Conservation (phyloP, 306 rosid species). For the Rosa multiflora region DNA sequence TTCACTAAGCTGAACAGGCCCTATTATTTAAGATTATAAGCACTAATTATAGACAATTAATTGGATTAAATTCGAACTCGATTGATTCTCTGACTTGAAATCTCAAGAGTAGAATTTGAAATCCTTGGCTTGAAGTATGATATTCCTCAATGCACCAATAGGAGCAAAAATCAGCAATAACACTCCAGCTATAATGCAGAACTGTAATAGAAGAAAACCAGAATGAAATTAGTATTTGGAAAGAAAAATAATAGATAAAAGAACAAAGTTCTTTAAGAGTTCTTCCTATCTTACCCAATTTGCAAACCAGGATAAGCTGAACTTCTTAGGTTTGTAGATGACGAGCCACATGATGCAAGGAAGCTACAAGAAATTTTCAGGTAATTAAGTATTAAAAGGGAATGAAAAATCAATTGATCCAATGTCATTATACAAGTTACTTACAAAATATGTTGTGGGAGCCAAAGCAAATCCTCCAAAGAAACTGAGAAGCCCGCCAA, state of each 20-base stretch:
- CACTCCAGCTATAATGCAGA: slow-evolving; percentile 28
- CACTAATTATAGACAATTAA: too few relatives aligned
- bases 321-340: slow-evolving; percentile 35
- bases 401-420: not conserved
- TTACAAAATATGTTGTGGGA: slow-evolving; percentile 40
- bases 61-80: too few relatives aligned
- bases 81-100: too few relatives aligned
- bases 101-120: slow-evolving; percentile 26
- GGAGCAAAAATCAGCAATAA: slow-evolving; percentile 24
- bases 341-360: slow-evolving; percentile 52
- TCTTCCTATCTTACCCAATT: slow-evolving; percentile 35
- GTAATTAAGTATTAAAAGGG: not conserved
- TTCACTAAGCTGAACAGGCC: too few relatives aligned
- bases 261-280: too few relatives aligned
- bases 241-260: too few relatives aligned
- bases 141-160: slow-evolving; percentile 32
- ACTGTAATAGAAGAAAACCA: slow-evolving; percentile 9
- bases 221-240: not conserved
- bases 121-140: slow-evolving; percentile 23
- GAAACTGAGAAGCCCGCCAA: slow-evolving; percentile 44
- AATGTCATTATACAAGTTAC: not conserved
- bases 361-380: slow-evolving; percentile 26
- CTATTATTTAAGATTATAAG: too few relatives aligned
- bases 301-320: slow-evolving; percentile 34
- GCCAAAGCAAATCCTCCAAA: slow-evolving; percentile 51